Evolutionary conservation across 169 alveolate genomes (phyloP).

Genomic region (Besnoitia besnoiti): DNA sequence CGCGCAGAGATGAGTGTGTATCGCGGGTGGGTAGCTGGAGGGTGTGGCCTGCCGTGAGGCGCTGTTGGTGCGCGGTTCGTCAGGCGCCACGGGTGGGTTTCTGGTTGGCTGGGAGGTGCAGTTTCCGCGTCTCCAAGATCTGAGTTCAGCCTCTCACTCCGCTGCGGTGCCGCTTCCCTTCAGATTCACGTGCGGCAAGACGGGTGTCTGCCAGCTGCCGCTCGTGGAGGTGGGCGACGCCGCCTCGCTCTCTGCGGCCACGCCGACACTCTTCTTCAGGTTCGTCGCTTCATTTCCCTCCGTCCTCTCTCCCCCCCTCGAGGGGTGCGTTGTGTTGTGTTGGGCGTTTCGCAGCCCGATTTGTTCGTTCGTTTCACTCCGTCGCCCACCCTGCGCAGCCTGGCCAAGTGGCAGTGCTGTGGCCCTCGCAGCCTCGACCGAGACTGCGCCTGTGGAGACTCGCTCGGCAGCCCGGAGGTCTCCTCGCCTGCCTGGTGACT

Average conservation of each 20-base stretch:
- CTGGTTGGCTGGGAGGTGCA: no score
- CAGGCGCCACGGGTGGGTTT: no score
- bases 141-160: no score
- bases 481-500: no score
- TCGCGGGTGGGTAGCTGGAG: no score
- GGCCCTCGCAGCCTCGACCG: not conserved
- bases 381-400: not conserved
- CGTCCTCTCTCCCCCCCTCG: not conserved
- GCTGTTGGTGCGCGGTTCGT: no score
- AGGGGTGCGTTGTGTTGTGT: not conserved
- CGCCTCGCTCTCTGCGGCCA: not conserved
- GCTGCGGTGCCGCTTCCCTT: not conserved
- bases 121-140: no score
- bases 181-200: not conserved
- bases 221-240: not conserved
- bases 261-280: slow-evolving; percentile 43
- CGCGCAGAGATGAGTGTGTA: no score
- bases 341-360: not conserved
- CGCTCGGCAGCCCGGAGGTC: no score
- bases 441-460: not conserved
- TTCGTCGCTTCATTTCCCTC: not conserved
- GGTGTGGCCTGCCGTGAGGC: no score
- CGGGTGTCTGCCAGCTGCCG: not conserved
- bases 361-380: not conserved
- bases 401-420: not conserved